Evolutionary conservation across 768 basidiomycete genomes (phyloP), one percentile per base, ranked within the genome.

Genomic region (Termitomyces sp.): DNA sequence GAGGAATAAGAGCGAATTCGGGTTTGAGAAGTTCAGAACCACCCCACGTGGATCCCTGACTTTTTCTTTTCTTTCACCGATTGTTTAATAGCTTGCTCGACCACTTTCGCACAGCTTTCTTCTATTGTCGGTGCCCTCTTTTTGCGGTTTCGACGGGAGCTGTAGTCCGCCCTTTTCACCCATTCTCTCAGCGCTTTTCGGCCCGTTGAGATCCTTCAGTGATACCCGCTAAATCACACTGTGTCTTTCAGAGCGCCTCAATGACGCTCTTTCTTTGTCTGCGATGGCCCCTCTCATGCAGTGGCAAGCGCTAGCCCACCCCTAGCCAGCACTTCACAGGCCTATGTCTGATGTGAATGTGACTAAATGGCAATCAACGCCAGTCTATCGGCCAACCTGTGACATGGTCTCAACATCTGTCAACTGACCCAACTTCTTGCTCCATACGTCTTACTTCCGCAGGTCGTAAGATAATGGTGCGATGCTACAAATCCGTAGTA

Each of bases 31-130:
- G 14, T 49, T 9, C 17, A 38, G 47, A 50, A 50, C 17, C 54
- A 51, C 6, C 26, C 57, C 63, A 64, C 63, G 63, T 64, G 63
- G 46, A 57, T 56, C 24, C 32, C 19, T 19, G 17, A 5, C 26
- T 14, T n/a, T n/a, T n/a, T n/a, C n/a, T n/a, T 6, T 14, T 11
- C 24, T 26, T 6, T 37, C 5, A 12, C 15, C 35, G 6, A 37
- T 37, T 44, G 24, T 26, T 6, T 32, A 3, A 22, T 22, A 42
- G 4, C 40, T 41, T 42, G n/a, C 21, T 42, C 40, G 40, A 41
- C 40, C 9, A 41, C 40, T 9, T 5, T 9, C 19, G 10, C 21
- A 42, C 41, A 21, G 19, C 41, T 41, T 21, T 42, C 19, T 21
- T 12, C 41, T 12, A 12, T 9, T 3, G 21, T 43, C 21, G 5